phyloP scores from a whole-genome alignment of 257 asterid species.

The Solanum corneliomulleri region DNA sequence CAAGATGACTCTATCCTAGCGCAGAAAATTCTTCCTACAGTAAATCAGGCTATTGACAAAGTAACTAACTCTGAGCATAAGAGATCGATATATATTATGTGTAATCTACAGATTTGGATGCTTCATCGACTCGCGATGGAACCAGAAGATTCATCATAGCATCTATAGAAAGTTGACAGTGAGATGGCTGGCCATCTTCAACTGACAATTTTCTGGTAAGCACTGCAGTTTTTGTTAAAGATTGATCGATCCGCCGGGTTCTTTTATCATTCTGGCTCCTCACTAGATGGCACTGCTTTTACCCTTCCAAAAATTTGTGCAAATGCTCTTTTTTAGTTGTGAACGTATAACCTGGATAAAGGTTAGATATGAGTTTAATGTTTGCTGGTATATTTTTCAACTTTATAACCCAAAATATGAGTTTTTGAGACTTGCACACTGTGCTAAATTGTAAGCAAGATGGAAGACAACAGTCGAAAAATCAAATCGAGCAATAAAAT shows the following conservation, averaged over 20 bases:
- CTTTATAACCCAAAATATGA: too few species aligned
- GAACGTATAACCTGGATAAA: too few species aligned
- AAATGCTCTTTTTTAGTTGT: too few species aligned
- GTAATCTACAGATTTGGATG: neutral
- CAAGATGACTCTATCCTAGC: slow-evolving; percentile 13
- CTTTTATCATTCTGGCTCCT: neutral
- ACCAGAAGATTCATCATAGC: neutral
- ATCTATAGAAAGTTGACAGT: neutral
- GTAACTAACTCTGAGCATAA: neutral
- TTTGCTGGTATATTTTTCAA: too few species aligned
- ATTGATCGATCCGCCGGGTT: neutral
- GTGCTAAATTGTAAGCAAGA: too few species aligned
- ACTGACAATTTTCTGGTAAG: neutral
- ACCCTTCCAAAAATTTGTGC: neutral
- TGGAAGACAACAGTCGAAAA: too few species aligned
- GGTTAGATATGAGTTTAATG: too few species aligned
- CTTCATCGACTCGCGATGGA: neutral
- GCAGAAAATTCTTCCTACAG: neutral
- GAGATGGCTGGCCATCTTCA: neutral
- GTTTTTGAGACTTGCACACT: too few species aligned
- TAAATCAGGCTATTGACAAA: neutral
- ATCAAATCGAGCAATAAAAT: too few species aligned
- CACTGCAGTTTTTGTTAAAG: neutral
- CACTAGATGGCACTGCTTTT: neutral
- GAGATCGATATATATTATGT: neutral